Evolutionary conservation across 2,329 filamentous ascomycete species (phyloP), one percentile per base, ranked within the genome.

Genomic region (Nothomitra cinnamomea): DNA sequence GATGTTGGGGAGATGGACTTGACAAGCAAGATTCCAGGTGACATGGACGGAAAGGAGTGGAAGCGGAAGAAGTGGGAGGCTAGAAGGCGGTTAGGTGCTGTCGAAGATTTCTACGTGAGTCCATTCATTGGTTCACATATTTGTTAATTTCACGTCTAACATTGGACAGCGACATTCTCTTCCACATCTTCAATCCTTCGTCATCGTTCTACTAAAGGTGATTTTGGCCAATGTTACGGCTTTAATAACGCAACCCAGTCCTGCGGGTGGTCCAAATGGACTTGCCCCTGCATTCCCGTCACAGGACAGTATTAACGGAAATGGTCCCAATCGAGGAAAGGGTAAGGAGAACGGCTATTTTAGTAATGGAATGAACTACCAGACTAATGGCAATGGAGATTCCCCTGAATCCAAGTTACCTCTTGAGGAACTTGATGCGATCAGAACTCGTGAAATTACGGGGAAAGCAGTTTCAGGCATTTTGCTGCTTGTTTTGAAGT

Each of bases 391-490:
- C 24, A 52, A 64, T 13, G 59, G 64, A 5, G 61, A 65, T 28
- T 57, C 59, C 21, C 64, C 70, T 4, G 45, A 49, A 4, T n/a
- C 45, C 45, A 49, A 32, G 49, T 61, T 65, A 22, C 64, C 65
- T 1, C 70, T 80, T 2, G 88, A 94, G 56, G 88, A 95, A 61
- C 69, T 94, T 15, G 89, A 96, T 65, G 80, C 82, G 41, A 76
- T 85, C 53, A 78, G 94, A 51, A 82, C 80, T 15, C 79, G 90
- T 54, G 92, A 98, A 66, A 89, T 98, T 52, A 84, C 84, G 12
- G 80, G 83, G 24, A 96, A 96, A 67, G 90, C 90, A 0, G 83
- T 95, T 21, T 92, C 88, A n/a, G 89, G 85, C 1, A 84, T 88
- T 54, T 70, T 98, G 25, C 71, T 98, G 25, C 72, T 95, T n/a